Evolutionary conservation across 129 eudicot genomes (phyloP).

Genomic region (Tagetes erecta): DNA sequence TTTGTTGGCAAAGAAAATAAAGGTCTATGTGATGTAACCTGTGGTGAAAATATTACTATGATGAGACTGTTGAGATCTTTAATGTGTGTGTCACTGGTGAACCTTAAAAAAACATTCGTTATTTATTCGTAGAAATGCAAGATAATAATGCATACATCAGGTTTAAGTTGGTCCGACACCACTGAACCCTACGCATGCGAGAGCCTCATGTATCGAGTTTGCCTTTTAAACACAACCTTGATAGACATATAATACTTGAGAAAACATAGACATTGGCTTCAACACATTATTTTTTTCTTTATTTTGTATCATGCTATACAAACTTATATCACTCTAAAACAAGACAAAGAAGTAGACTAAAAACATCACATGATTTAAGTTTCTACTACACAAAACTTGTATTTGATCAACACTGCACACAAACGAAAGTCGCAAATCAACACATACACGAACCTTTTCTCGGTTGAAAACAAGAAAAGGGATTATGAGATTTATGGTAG

Average conservation of each 20-base stretch:
- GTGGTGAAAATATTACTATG: no score
- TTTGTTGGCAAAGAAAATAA: no score
- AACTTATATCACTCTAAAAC: constrained; percentile 4
- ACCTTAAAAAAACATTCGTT: no score
- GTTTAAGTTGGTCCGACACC: no score
- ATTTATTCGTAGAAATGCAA: no score
- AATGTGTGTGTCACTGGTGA: no score
- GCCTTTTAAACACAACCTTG: no score
- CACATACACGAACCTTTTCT: constrained; percentile 1
- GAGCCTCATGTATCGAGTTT: no score
- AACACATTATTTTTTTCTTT: constrained; percentile 2
- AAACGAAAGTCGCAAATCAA: constrained; percentile 10
- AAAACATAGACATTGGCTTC: constrained; percentile 3
- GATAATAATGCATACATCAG: no score
- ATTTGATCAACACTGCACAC: constrained; percentile 11
- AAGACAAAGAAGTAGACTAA: not conserved
- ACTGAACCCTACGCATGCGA: no score
- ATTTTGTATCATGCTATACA: constrained; percentile 25
- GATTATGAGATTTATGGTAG: constrained; percentile 5
- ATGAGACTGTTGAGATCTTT: no score
- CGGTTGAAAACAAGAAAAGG: not conserved
- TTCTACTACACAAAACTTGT: constrained; percentile 30
- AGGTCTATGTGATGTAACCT: no score
- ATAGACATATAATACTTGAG: not conserved
- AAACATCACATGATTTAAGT: constrained; percentile 14